These are phyloP conservation scores for Paramecium sonneborni DNA, from an alignment of 73 alveolate genomes.

Conservation along the genomic window DNA sequence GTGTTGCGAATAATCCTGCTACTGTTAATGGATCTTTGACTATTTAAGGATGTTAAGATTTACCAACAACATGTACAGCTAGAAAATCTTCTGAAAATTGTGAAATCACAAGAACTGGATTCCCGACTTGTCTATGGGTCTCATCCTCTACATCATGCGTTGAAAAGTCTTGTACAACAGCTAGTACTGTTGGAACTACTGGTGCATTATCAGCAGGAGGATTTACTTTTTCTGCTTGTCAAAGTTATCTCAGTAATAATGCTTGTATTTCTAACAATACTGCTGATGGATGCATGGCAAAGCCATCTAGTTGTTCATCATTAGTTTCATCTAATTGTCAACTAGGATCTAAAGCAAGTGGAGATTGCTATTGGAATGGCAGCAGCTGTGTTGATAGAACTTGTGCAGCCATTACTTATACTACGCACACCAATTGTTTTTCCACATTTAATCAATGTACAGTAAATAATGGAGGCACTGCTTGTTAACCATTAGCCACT, in stretches of 20 bases:
- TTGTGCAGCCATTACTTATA: neutral
- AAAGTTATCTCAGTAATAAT: neutral
- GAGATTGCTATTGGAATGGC: neutral
- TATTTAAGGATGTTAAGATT: neutral
- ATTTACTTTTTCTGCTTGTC: neutral
- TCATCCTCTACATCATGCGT: neutral
- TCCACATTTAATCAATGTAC: neutral
- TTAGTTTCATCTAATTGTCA: neutral
- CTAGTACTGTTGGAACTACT: neutral
- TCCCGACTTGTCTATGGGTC: neutral
- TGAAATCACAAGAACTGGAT: neutral
- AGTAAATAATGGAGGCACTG: neutral
- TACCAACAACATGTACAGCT: neutral
- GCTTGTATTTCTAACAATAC: neutral
- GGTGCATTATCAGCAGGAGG: neutral
- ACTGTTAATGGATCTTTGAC: neutral
- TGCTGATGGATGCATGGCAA: neutral
- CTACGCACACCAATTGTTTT: neutral
- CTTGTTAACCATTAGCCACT: neutral
- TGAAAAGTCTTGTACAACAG: neutral
- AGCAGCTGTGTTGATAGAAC: neutral
- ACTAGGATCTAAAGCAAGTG: neutral
- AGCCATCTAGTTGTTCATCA: neutral
- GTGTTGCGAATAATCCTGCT: neutral
- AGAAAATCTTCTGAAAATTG: neutral